Evolutionary conservation across 176 grass and related monocot genomes (phyloP), one percentile per base, ranked within the genome.

Genomic region (Triticum urartu): DNA sequence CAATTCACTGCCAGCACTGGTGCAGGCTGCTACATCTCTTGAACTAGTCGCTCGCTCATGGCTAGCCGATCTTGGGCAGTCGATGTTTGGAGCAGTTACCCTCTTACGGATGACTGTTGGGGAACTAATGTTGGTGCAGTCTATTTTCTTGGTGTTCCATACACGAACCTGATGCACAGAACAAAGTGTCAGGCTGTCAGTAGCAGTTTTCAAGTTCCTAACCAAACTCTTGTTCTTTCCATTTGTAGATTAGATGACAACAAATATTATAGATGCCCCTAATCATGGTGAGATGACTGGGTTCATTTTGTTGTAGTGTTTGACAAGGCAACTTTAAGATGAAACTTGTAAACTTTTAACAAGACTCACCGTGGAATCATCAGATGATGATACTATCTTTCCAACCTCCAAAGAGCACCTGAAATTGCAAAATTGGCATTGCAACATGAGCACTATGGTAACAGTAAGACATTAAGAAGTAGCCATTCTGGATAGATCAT

Each of bases 341-440:
- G 59, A 67, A 79, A 30, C 59, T 47, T 60, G 20, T 5, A 64
- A 84, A 61, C 11, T 30, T 18, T 68, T 89, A 78, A 21, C 4
- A 45, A 81, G 77, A 83, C 88, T 88, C 59, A 98, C 94, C 52
- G 68, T 98, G 30, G 90, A 88, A 82, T 98, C 97, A 90, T 98
- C 97, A 25, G 94, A 89, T 88, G 90, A 88, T 59, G 97, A 94
- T 45, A 83, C 91, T 64, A 98, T 89, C 88, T 96, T 95, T 84
- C 92, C 97, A 15, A 95, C 60, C 73, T 98, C 94, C 78, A 90
- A 92, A 72, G 59, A 59, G 75, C 92, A 98, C 97, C 94, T 98
- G 85, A 75, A 85, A 86, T 91, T 24, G 64, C 21, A 32, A 69
- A 78, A 64, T 81, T 81, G 18, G 22, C 20, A 73, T 75, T 48